Conservation (phyloP, 305 asterid genomes). For the Fraxinus ornus region DNA sequence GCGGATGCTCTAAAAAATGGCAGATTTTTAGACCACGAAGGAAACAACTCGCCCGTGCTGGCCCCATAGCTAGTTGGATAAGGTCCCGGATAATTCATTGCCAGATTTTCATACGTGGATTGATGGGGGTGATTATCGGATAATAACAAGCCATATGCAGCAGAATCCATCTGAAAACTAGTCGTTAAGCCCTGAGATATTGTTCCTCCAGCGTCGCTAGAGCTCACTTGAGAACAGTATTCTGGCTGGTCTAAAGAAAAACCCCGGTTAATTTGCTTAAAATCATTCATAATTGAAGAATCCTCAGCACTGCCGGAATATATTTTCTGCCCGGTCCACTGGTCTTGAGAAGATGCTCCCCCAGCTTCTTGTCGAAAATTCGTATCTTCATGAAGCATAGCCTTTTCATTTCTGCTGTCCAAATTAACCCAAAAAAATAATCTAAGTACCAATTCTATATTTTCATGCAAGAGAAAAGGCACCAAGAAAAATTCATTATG, state of each 20-base stretch:
- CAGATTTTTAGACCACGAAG: constrained; percentile 55
- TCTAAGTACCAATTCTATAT: neutral
- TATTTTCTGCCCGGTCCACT: constrained; percentile 49
- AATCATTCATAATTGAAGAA: constrained; percentile 39
- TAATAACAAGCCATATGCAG: constrained; percentile 49
- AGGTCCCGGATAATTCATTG: constrained; percentile 42
- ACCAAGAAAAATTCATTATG: neutral
- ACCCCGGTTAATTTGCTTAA: constrained; percentile 48
- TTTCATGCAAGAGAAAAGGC: neutral
- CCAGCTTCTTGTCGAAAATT: constrained; percentile 47
- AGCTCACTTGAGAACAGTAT: constrained; percentile 45
- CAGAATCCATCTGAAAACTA: constrained; percentile 53
- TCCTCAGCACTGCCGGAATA: constrained; percentile 48
- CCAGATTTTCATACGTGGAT: constrained; percentile 32
- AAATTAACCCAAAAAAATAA: neutral
- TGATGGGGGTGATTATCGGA: constrained; percentile 44
- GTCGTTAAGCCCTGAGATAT: constrained; percentile 9
- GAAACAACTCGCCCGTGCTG: constrained; percentile 33
- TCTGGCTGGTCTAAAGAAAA: constrained; percentile 55
- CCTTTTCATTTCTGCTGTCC: constrained; percentile 55
- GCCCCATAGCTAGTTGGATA: constrained; percentile 35
- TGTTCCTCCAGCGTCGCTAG: constrained; percentile 36
- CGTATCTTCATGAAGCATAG: constrained; percentile 58
- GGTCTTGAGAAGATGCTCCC: constrained; percentile 40
- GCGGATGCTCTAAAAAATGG: constrained; percentile 55